phyloP scores from a whole-genome alignment of 2,329 filamentous ascomycete genomes.

The Arthrobotrys sphaeroides region DNA sequence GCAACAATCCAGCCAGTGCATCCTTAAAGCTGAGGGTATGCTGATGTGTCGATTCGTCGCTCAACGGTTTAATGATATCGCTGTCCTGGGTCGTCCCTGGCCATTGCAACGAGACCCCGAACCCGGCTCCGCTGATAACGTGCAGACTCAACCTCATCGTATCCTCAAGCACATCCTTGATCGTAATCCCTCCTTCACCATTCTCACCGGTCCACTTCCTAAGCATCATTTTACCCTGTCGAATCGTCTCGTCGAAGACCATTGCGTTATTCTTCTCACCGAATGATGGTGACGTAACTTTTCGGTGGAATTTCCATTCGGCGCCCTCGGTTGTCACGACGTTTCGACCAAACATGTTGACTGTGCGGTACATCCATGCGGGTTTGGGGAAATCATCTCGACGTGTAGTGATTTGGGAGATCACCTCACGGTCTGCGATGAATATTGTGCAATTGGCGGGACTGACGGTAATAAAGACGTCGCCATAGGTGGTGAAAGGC shows the following conservation, averaged over 20 bases:
- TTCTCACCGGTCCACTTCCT: conserved; percentile 42
- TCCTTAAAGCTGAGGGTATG: conserved; percentile 56
- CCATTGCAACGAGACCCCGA: conserved; percentile 67
- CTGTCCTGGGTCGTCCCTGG: conserved; percentile 67
- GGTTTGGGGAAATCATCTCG: conserved; percentile 59
- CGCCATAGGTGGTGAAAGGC: conserved; percentile 69
- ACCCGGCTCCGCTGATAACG: conserved; percentile 56
- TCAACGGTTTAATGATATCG: conserved; percentile 65
- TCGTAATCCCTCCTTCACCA: conserved; percentile 12
- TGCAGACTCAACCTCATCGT: conserved; percentile 53
- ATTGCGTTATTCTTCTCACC: conserved; percentile 65
- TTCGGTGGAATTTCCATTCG: conserved; percentile 59
- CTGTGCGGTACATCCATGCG: conserved; percentile 57
- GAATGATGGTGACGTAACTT: conserved; percentile 59
- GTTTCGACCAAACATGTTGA: conserved; percentile 59
- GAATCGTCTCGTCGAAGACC: conserved; percentile 45
- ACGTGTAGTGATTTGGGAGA: conserved; percentile 56
- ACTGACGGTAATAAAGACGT: conserved; percentile 58
- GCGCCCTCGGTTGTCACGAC: conserved; percentile 59
- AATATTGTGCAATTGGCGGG: conserved; percentile 55
- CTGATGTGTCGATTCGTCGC: conserved; percentile 8
- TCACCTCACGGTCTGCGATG: conserved; percentile 57
- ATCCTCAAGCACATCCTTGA: conserved; percentile 31
- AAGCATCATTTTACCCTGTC: conserved; percentile 41
- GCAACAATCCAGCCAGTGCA: conserved; percentile 72